phyloP scores from a whole-genome alignment of 169 alveolate genomes.

The Plasmodium coatneyi region DNA sequence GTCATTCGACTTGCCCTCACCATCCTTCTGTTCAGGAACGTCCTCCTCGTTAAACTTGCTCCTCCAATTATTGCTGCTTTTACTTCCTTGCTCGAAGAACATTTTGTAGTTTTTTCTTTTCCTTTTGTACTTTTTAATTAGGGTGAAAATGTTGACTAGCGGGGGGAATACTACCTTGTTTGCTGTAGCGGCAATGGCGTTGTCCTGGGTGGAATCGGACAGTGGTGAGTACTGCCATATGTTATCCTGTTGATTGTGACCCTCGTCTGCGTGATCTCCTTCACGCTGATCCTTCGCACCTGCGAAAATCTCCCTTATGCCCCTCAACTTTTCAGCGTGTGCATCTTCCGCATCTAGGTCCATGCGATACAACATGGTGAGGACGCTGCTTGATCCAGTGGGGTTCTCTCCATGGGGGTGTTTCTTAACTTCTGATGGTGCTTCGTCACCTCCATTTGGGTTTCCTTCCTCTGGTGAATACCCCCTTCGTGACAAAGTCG shows the following conservation, averaged over 20 bases:
- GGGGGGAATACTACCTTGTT: conserved; percentile 7
- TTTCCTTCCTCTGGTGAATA: not conserved
- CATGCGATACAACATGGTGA: not conserved
- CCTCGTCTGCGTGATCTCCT: not conserved
- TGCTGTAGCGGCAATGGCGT: not conserved
- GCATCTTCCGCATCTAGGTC: not conserved
- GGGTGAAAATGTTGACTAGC: conserved; percentile 18
- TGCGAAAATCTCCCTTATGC: not conserved
- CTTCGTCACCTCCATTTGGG: not conserved
- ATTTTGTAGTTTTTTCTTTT: conserved; percentile 9
- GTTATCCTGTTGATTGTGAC: not conserved
- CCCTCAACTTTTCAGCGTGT: not conserved
- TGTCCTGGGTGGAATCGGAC: not conserved
- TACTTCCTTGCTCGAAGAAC: conserved; percentile 1
- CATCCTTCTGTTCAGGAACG: not conserved
- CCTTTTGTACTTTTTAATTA: conserved; percentile 41
- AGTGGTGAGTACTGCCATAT: not conserved
- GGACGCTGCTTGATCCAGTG: not conserved
- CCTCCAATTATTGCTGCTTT: not conserved
- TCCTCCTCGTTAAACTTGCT: not conserved
- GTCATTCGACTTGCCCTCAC: not conserved
- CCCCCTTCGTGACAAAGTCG: not conserved
- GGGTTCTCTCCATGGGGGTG: not conserved
- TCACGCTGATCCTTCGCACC: not conserved
- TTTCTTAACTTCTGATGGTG: not conserved